Conservation (phyloP, 129 eudicot species). For the Flaveria bidentis region DNA sequence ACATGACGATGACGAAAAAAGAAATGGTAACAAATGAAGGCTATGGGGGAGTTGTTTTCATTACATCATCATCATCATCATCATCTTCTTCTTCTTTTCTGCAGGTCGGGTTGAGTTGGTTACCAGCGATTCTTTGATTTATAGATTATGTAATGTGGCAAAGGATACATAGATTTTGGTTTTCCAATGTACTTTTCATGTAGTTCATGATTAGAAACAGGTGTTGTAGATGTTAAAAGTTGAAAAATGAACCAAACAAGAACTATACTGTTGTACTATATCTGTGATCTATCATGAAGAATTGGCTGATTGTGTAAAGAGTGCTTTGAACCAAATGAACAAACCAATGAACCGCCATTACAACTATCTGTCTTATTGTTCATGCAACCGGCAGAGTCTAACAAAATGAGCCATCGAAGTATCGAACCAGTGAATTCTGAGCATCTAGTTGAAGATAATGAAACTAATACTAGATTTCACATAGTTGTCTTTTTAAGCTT, state of each 20-base stretch:
- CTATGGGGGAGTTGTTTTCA: slow-evolving; percentile 1
- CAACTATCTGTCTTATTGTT: too few species aligned
- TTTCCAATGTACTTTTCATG: neutral
- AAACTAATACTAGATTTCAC: too few species aligned
- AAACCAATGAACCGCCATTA: too few species aligned
- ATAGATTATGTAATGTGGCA: slow-evolving; percentile 5
- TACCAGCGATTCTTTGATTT: slow-evolving; percentile 8
- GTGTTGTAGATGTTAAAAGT: slow-evolving; percentile 15
- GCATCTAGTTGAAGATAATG: neutral
- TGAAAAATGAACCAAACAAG: slow-evolving; percentile 5
- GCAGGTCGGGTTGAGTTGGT: neutral
- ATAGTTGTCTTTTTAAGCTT: too few species aligned
- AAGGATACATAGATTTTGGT: neutral
- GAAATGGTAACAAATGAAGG: slow-evolving; percentile 3
- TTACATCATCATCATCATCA: neutral
- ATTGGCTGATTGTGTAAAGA: neutral
- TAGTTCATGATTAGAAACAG: slow-evolving; percentile 8
- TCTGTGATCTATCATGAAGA: neutral
- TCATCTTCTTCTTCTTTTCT: neutral
- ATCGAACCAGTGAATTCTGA: neutral
- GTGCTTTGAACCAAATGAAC: neutral
- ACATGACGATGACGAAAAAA: slow-evolving; percentile 12
- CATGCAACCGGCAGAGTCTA: too few species aligned
- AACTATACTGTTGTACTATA: neutral
- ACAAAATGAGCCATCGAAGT: too few species aligned